Evolutionary conservation across 805 yeast genomes (phyloP).

Genomic region (Soucietia sequanensis): DNA sequence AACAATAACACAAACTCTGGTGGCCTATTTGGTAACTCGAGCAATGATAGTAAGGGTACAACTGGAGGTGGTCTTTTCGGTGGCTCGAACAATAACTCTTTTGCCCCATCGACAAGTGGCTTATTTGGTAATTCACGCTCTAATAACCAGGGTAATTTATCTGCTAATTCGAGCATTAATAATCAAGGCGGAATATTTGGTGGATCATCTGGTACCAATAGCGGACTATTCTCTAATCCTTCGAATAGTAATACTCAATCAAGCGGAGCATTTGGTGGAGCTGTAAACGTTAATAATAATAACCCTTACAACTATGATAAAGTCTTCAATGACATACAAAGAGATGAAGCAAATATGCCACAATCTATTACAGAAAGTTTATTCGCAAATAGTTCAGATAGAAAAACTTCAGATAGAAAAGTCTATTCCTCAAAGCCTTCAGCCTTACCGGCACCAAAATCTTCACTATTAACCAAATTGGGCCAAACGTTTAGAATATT

Average conservation of each 20-base stretch:
- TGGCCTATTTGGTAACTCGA: constrained; percentile 23
- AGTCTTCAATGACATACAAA: constrained; percentile 20
- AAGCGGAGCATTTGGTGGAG: constrained; percentile 2
- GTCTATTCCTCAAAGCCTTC: constrained; percentile 13
- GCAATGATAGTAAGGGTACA: constrained; percentile 9
- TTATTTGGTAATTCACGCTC: constrained; percentile 15
- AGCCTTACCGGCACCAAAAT: constrained; percentile 9
- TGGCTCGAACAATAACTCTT: constrained; percentile 8
- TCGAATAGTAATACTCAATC: neutral
- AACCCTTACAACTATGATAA: constrained; percentile 32
- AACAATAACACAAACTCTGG: constrained; percentile 11
- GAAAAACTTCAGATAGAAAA: constrained; percentile 12
- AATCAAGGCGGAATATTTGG: constrained; percentile 15
- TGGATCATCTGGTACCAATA: constrained; percentile 4
- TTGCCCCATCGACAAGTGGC: constrained; percentile 21
- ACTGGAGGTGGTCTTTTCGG: constrained; percentile 21
- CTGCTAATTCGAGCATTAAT: neutral
- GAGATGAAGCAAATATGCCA: constrained; percentile 25
- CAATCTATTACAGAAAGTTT: constrained; percentile 30
- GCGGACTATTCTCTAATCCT: neutral
- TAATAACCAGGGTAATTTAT: neutral
- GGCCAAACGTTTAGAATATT: constrained; percentile 36
- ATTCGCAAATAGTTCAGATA: constrained; percentile 13
- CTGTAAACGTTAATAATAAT: constrained; percentile 1
- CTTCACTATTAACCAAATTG: constrained; percentile 28